Evolutionary conservation across 768 basidiomycete species (phyloP).

Genomic region (Russula sp.): DNA sequence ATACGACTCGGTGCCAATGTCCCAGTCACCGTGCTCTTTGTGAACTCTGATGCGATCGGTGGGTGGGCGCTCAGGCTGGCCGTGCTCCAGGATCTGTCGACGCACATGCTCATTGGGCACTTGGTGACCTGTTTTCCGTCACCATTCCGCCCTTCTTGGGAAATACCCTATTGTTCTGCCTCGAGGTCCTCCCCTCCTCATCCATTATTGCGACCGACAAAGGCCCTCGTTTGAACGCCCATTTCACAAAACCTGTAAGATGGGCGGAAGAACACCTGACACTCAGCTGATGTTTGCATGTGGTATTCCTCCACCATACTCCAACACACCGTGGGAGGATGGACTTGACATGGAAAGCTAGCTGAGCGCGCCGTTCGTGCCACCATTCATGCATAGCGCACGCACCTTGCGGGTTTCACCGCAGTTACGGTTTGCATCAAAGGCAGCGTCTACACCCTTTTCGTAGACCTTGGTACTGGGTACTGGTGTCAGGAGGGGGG

Average conservation of each 20-base stretch:
- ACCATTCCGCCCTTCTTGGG: neutral
- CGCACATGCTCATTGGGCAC: slow-evolving; percentile 47
- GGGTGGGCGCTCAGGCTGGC: slow-evolving; percentile 34
- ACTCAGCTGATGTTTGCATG: neutral
- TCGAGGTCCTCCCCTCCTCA: neutral
- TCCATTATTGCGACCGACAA: neutral
- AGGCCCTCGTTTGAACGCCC: neutral
- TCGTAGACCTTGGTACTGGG: slow-evolving; percentile 46
- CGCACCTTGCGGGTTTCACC: slow-evolving; percentile 56
- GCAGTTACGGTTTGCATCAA: slow-evolving; percentile 44
- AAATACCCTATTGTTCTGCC: neutral
- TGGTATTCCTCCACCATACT: slow-evolving; percentile 51
- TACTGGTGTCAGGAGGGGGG: slow-evolving; percentile 50
- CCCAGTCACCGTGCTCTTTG: neutral
- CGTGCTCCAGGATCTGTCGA: slow-evolving; percentile 51
- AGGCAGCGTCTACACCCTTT: neutral
- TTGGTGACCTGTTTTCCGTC: neutral
- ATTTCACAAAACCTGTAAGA: neutral
- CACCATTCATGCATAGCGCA: slow-evolving; percentile 48
- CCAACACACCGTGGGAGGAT: slow-evolving; percentile 54
- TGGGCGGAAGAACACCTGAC: neutral
- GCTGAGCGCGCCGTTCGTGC: slow-evolving; percentile 54
- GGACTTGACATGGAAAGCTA: slow-evolving; percentile 52
- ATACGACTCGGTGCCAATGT: slow-evolving; percentile 8
- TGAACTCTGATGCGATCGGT: slow-evolving; percentile 35